Conservation (phyloP, 352 stramenopile genomes). For the Globisporangium nagaii region DNA sequence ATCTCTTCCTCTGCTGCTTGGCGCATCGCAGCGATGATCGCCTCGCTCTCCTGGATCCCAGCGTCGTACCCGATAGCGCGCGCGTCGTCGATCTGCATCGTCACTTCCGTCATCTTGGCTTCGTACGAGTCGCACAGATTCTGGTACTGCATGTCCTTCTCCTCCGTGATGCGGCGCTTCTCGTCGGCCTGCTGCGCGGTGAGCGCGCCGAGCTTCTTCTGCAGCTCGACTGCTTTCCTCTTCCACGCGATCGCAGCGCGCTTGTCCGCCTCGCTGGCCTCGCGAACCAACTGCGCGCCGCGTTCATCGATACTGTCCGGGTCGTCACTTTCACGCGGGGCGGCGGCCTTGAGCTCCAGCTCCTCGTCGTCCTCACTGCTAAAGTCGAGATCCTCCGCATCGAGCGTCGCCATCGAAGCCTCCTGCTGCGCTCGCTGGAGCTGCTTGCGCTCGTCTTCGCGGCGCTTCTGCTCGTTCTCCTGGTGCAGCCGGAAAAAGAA, state of each 20-base stretch:
- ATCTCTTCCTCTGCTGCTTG: conserved; percentile 39
- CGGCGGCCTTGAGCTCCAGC: neutral
- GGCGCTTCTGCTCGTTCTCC: conserved; percentile 21
- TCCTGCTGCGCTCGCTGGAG: conserved; percentile 26
- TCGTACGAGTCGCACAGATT: conserved; percentile 68
- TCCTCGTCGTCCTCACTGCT: neutral
- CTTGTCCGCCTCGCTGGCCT: conserved; percentile 30
- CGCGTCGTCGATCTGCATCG: conserved; percentile 75
- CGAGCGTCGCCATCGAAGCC: conserved; percentile 25
- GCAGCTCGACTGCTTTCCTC: conserved; percentile 60
- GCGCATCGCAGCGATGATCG: conserved; percentile 55
- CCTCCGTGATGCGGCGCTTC: conserved; percentile 30
- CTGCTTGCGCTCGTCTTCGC: conserved; percentile 22
- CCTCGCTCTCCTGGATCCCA: conserved; percentile 70
- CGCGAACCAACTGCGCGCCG: conserved; percentile 34
- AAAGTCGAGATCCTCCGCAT: too few relatives aligned
- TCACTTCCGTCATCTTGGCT: conserved; percentile 59
- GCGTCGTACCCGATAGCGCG: conserved; percentile 62
- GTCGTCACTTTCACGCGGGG: conserved; percentile 27
- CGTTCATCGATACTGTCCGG: conserved; percentile 14
- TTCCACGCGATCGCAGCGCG: conserved; percentile 57
- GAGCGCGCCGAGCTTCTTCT: conserved; percentile 40
- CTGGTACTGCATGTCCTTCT: conserved; percentile 59
- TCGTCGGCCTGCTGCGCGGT: conserved; percentile 43
- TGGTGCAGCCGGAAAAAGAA: conserved; percentile 74